Base-by-base conservation (phyloP, 2,329 filamentous ascomycete genomes). In the Thielaviopsis cerberus region DNA sequence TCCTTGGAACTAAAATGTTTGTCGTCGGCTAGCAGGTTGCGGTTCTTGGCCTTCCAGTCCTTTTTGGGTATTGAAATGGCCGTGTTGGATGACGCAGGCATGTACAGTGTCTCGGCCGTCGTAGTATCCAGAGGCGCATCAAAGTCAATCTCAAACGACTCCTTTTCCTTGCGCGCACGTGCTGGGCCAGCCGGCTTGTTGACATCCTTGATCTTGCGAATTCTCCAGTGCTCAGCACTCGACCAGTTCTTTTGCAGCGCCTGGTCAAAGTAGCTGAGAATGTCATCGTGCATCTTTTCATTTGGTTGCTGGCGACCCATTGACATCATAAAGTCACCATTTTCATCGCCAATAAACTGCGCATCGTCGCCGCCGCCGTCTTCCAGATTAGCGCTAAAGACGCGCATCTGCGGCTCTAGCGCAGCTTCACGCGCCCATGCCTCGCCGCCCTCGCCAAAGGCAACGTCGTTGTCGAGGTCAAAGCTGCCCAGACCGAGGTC, bases 221-320 rank as follows among this genome's bases (percentile, higher is more conserved):
- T 97, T 64, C 91, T 85, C 92, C 92, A 98, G 70, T 98, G 92
- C 69, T 97, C 92, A n/a, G 92, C 91, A 54, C 89, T 94, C 5
- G 86, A 85, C 91, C 92, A 98, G 66, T 96, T 96, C 77, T 95
- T 97, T 68, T 92, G 88, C 51, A 97, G 73, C 1, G 91, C 90
- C 66, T 95, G 88, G 69, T 98, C 92, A 67, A 98, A 98, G 72
- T 97, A 98, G 66, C 87, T 86, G n/a, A 98, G 77, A 59, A 98
- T 95, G 65, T 95, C 91, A 64, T 97, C 88, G 67, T 96, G 89
- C 68, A 85, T 73, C 66, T 76, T 76, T 57, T 81, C 81, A 55
- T 79, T 76, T 17, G 52, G 62, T 54, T 72, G 69, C 2, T 76
- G 73, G 64, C 85, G 85, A 48, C 80, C 80, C 73, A 95, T 81